These are phyloP conservation scores for Globisporangium spinosum DNA, from an alignment of 352 stramenopile species.

Conservation along the genomic window DNA sequence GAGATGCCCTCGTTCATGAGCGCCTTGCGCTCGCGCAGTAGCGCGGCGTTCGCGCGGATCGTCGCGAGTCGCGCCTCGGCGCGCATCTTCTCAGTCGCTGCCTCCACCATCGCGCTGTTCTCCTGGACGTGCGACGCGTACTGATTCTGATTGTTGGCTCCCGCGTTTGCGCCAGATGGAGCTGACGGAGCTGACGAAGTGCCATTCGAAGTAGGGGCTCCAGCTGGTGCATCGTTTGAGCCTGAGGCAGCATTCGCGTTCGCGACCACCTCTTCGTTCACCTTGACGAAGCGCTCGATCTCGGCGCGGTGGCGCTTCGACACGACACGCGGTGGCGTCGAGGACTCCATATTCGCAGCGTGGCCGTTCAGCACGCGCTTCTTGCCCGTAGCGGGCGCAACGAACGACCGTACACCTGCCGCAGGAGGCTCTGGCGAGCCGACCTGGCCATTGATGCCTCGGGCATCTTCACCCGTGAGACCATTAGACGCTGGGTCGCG, in stretches of 20 bases:
- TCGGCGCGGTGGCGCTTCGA: constrained; percentile 17
- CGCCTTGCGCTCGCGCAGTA: constrained; percentile 21
- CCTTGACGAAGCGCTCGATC: constrained; percentile 16
- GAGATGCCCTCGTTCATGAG: constrained; percentile 19
- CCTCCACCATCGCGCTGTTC: constrained; percentile 17
- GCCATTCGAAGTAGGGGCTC: neutral
- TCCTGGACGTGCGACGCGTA: constrained; percentile 7
- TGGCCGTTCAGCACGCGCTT: constrained; percentile 14
- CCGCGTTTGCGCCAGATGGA: neutral
- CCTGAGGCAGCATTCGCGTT: neutral
- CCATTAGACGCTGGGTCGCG: neutral
- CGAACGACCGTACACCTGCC: constrained; percentile 12
- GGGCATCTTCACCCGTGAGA: neutral
- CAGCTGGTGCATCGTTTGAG: neutral
- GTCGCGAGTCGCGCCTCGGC: constrained; percentile 18
- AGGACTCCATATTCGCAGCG: constrained; percentile 7
- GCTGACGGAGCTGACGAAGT: neutral
- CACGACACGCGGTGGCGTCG: neutral
- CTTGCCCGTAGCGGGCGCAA: constrained; percentile 3
- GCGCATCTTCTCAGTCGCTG: constrained; percentile 16
- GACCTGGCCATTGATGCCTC: neutral
- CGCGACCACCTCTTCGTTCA: constrained; percentile 9
- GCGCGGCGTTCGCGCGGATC: constrained; percentile 19
- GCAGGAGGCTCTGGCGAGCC: neutral
- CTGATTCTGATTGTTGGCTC: neutral